Base-by-base conservation (phyloP, 2,329 filamentous ascomycete species). In the Fusarium chlamydosporum region DNA sequence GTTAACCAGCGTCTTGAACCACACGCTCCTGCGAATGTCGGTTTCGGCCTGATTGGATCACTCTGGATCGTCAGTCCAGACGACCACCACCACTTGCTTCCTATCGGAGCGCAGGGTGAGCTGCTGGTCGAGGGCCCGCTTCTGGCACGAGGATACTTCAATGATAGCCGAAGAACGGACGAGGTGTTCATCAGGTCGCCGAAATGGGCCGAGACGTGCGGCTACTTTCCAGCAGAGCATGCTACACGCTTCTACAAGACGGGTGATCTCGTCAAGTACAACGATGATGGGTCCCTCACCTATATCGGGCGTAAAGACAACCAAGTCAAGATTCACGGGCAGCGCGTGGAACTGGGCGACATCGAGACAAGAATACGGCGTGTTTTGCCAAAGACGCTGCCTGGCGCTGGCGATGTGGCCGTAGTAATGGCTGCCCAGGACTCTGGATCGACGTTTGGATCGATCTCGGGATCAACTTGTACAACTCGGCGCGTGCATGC, bases 81-180 rank as follows among this genome's bases (percentile, higher is more conserved):
- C 13, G 59, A 77, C 47, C 34, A 35, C 53, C 34, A 62, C 26
- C 27, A 35, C 23, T 45, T 66, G 33, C 40, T 54, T 18, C 58
- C 63, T 29, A 34, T 55, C 26, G 63, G 63, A 37, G 41, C 50
- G 16, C 34, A 58, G 20, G 63, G 63, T 26, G 63, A 66, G 46
- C 47, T 66, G 18, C 42, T 62, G 18, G 51, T 62, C 29, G 54
- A 61, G 34, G 63, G 63, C 34, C 58, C 54, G 26, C 40, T 48
- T 23, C 34, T 67, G 18, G 60, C 43, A 18, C 43, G 55, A 29
- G 64, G 58, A 29, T 67, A 67, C 35, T 43, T 52, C 11, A 51
- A 65, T 46, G 79, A 83, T 23, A 74, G 76, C 1, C 74, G 74
- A 20, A 82, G 83, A 65, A 86, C 84, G 18, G 33, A 47, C 41